These are phyloP conservation scores for Globisporangium camurandrum DNA, from an alignment of 352 stramenopile genomes.

Conservation along the genomic window DNA sequence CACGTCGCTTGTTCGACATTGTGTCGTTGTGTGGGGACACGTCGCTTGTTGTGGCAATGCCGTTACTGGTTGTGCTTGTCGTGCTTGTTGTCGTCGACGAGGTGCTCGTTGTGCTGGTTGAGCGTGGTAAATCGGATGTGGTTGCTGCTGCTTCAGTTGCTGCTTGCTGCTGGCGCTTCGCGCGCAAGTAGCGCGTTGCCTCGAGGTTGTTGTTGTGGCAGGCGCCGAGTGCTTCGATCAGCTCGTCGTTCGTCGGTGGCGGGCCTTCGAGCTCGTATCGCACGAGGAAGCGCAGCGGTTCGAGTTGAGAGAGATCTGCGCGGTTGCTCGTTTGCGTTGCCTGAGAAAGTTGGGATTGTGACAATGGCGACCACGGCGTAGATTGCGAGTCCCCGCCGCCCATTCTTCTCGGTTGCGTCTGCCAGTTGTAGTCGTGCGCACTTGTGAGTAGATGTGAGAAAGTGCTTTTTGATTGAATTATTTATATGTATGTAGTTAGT, in stretches of 20 bases:
- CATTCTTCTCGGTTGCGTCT: neutral
- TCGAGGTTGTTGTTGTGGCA: constrained; percentile 37
- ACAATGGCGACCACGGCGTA: neutral
- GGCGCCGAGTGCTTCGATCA: constrained; percentile 30
- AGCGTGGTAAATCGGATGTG: no score
- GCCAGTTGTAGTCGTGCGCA: neutral
- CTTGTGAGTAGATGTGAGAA: neutral
- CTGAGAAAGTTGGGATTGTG: constrained; percentile 9
- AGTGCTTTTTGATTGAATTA: no score
- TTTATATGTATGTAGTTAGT: no score
- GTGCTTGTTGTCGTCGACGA: neutral
- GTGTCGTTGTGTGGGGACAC: neutral
- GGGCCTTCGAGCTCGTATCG: constrained; percentile 56
- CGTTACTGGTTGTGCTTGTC: neutral
- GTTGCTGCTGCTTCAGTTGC: neutral
- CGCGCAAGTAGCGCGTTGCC: constrained; percentile 47
- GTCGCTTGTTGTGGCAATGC: neutral
- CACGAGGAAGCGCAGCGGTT: constrained; percentile 48
- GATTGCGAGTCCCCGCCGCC: neutral
- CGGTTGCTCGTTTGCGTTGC: constrained; percentile 3
- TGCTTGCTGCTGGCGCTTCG: constrained; percentile 12
- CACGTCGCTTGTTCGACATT: constrained; percentile 7
- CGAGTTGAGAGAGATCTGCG: constrained; percentile 33
- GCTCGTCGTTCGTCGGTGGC: constrained; percentile 33
- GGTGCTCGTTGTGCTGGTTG: no score